Conservation (phyloP, 2,329 filamentous ascomycete species). For the Aspergillus quadricinctus region DNA sequence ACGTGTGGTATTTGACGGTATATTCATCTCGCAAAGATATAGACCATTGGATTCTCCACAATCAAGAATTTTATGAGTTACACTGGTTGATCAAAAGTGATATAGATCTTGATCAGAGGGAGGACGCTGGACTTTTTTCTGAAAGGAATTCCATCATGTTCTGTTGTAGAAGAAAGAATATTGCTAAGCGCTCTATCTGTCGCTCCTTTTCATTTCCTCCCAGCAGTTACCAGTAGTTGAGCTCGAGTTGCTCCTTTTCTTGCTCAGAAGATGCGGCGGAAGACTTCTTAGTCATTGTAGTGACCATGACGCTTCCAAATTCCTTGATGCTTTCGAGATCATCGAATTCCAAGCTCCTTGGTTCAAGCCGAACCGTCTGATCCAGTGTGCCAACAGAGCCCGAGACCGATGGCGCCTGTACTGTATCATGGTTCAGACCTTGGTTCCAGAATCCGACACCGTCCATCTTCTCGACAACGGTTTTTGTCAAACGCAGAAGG, state of each 20-base stretch:
- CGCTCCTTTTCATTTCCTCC: background rate
- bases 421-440: constrained; percentile 4
- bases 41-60: background rate
- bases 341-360: constrained; percentile 11
- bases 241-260: constrained; percentile 1
- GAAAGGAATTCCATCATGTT: background rate
- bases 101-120: background rate
- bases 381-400: background rate
- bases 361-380: background rate
- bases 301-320: constrained; percentile 12
- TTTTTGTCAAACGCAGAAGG: constrained; percentile 29
- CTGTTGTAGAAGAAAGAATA: background rate
- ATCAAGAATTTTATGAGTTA: background rate
- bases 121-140: background rate
- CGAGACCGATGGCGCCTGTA: background rate
- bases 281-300: background rate
- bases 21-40: background rate
- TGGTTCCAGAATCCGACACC: constrained; percentile 30
- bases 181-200: background rate
- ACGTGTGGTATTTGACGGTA: background rate
- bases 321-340: constrained; percentile 19
- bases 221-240: constrained; percentile 8
- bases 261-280: background rate
- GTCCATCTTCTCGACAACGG: constrained; percentile 35
- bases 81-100: background rate